Base-by-base conservation (phyloP, 139 green algal genomes). In the Parachlorella kessleri region DNA sequence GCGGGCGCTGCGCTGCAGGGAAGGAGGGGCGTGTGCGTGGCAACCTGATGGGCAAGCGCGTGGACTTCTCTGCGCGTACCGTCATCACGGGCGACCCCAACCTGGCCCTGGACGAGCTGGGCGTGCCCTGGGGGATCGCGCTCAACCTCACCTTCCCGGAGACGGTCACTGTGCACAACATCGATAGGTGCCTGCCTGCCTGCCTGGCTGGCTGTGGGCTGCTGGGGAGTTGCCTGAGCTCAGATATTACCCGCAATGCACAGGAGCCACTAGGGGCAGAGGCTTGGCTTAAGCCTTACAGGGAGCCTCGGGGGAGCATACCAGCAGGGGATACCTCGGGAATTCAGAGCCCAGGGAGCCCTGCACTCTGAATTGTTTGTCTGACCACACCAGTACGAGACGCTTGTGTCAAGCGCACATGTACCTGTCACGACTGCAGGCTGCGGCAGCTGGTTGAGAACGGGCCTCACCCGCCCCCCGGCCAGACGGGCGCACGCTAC, bases 1-100 rank as follows among this genome's bases (percentile, higher is more conserved):
- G n/a, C n/a, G n/a, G n/a, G n/a, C n/a, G n/a, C n/a, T n/a, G n/a
- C n/a, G n/a, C 72, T 76, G 40, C 79, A 84, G 88, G 94, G 78
- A 98, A 97, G 86, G 80, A 92, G 70, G 97, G 97, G 2, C 93
- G 96, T 63, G 95, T 99, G 84, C 90, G 97, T 28, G 97, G 97
- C 79, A 99, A 99, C 92, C 91, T 99, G 10, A 99, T 99, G 97
- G 97, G 97, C 78, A 99, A 99, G 93, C 95, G 97, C 65, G 97
- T 99, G 30, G 97, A 99, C 92, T 99, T 99, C 80, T 98, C 93
- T 2, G 96, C 96, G 30, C 94, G 97, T 67, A 99, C 97, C 0
- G 97, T 99, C 79, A 99, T 99, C 85, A 87, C 81, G 7, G 93
- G 95, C 28, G 97, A 99, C 85, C 93, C 97, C 71, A 99, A 99